Evolutionary conservation across 257 asterid species (phyloP), one percentile per base, ranked within the genome.

Genomic region (Misopates orontium): DNA sequence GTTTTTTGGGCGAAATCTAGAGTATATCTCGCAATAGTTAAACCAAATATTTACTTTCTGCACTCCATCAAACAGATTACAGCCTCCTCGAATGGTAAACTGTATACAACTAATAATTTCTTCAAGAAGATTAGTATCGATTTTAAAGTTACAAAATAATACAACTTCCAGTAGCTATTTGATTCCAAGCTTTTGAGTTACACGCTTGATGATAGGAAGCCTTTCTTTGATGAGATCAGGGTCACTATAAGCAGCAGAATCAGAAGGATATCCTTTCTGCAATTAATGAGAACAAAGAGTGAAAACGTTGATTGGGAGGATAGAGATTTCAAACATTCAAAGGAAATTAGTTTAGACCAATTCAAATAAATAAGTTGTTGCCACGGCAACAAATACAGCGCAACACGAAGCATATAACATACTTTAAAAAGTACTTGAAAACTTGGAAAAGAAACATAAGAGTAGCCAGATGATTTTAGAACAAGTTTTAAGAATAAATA

Each of bases 221-320:
- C 85, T 84, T 69, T 90, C 89, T 57, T 82, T 72, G 79, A 88
- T 84, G 71, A 71, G 63, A 77, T 88, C 85, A 61, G 96, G 99
- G 79, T 94, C 99, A 71, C 64, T 84, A 75, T 94, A 94, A 6
- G 98, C 86, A 74, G 96, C 88, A 66, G 95, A 81, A 76, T 85
- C 95, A 50, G 82, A 71, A 28, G 96, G 96, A 76, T 79, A 90
- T 68, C 99, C 99, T 84, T 84, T 86, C 76, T 77, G 40, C 53
- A 75, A 45, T 64, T 65, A 72, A 53, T 13, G 14, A 5, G 19
- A 45, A 54, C 36, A 28, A 28, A 28, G n/a, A n/a, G n/a, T n/a
- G n/a, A 19, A 52, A 24, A 31, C 25, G 1, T 50, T 32, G 63
- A 50, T 28, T 18, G 19, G 51, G 61, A 31, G 42, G 58, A 56